A percentile compares a stretch with the other conserved stretches of the same genome.
Conservation (phyloP, 768 basidiomycete species). For the Mycena venus region DNA sequence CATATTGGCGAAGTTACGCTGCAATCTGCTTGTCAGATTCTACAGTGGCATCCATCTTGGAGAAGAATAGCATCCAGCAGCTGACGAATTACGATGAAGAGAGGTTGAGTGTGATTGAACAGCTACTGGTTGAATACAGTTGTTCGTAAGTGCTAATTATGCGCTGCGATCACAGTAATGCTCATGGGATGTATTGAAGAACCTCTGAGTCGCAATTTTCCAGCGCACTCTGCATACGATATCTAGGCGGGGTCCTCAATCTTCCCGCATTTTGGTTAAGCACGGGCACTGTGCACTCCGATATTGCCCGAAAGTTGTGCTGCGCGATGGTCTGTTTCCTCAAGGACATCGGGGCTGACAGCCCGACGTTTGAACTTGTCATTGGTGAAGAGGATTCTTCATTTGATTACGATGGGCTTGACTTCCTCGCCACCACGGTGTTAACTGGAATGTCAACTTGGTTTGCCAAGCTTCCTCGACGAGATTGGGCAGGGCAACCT, state of each 20-base stretch:
- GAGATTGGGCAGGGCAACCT: neutral
- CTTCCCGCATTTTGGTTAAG: neutral
- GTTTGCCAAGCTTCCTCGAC: neutral
- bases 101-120: neutral
- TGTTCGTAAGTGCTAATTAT: neutral
- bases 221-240: neutral
- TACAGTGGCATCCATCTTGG: neutral
- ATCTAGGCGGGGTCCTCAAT: neutral
- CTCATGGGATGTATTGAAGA: too few relatives aligned
- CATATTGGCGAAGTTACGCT: neutral
- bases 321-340: neutral
- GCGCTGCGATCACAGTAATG: too few relatives aligned
- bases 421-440: neutral
- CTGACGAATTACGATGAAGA: neutral
- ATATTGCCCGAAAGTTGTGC: neutral
- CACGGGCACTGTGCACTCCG: neutral
- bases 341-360: neutral
- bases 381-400: neutral
- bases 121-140: neutral
- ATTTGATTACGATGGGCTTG: conserved; percentile 1
- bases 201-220: too few relatives aligned
- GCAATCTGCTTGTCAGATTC: neutral
- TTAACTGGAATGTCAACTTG: neutral
- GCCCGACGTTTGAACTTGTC: neutral
- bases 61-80: neutral